Base-by-base conservation (phyloP, 2,329 filamentous ascomycete species). In the Phyllosticta citrichinensis region DNA sequence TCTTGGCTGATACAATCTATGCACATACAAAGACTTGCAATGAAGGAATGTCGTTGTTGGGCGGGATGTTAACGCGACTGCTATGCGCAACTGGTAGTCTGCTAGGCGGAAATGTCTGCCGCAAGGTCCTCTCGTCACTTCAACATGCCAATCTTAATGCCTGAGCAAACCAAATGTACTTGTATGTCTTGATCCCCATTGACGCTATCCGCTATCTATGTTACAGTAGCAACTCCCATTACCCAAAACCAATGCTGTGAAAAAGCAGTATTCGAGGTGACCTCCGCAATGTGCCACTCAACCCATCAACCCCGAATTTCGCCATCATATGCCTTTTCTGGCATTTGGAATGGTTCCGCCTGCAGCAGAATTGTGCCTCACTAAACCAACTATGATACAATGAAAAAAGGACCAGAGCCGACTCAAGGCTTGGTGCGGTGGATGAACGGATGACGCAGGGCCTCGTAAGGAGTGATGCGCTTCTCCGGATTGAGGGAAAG, bases 401-500 rank as follows among this genome's bases (percentile, higher is more conserved):
- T 24, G 22, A 54, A 27, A 54, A 3, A 30, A 25, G 19, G 52
- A 25, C 19, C 19, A 17, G 6, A n/a, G 12, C 40, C n/a, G 6
- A 47, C 27, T 57, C 53, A 62, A 19, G 40, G 20, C 27, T 58
- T 62, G 33, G 51, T 54, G 40, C 60, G 60, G 24, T 62, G 57
- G 67, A 97, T 91, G 74, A 97, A 97, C 1, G 89, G 89, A 77
- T 97, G 93, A 70, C 86, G 87, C 67, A 97, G 77, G 56, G 94
- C 94, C 69, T 97, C 92, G 14, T 82, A 79, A 0, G 94, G 89
- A 55, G 89, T 93, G 68, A 94, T 89, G 64, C 94, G 84, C 79
- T 95, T 96, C 72, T 96, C 92, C 0, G 93, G 91, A 70, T 97
- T 96, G 65, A 97, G 81, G 62, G 87, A 85, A 65, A 99, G 79